A percentile compares a stretch with the other conserved stretches of the same genome.
phyloP scores from a whole-genome alignment of 2,329 filamentous ascomycete species.

The Tolypocladium cylindrosporum region DNA sequence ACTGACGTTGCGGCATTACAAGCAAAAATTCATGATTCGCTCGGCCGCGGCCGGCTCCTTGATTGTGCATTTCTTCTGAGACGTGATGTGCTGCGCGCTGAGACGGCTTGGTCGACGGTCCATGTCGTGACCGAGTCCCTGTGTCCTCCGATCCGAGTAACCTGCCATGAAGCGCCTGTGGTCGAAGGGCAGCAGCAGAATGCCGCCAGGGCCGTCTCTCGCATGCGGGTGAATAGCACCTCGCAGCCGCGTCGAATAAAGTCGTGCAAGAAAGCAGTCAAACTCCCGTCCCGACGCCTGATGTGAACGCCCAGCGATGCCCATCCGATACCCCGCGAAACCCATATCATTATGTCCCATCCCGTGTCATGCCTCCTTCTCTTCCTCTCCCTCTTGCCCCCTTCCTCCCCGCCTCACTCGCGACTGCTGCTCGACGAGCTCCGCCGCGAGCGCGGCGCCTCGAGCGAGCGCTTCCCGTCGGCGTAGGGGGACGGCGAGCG shows the following conservation, averaged over 20 bases:
- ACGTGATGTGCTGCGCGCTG: neutral
- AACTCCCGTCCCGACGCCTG: neutral
- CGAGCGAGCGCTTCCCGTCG: conserved; percentile 34
- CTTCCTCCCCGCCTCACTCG: neutral
- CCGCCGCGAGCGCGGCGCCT: conserved; percentile 28
- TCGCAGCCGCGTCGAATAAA: neutral
- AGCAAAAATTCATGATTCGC: neutral
- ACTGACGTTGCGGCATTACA: neutral
- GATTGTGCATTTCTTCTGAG: neutral
- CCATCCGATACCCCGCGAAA: neutral
- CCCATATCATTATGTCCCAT: neutral
- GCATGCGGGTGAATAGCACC: neutral
- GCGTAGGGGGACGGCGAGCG: conserved; percentile 15
- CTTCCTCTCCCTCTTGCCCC: neutral
- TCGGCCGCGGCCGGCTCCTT: neutral
- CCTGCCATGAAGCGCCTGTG: too few species aligned
- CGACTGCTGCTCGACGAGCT: conserved; percentile 4
- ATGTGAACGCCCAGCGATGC: neutral
- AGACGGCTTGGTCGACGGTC: neutral
- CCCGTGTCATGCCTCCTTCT: neutral
- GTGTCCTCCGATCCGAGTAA: too few species aligned
- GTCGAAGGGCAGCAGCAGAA: too few species aligned
- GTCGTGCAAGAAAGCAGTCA: neutral
- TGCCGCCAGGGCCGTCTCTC: too few species aligned
- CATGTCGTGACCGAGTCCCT: neutral